phyloP scores from a whole-genome alignment of 768 basidiomycete genomes.

The Tylopilus plumbeoviolaceoides region DNA sequence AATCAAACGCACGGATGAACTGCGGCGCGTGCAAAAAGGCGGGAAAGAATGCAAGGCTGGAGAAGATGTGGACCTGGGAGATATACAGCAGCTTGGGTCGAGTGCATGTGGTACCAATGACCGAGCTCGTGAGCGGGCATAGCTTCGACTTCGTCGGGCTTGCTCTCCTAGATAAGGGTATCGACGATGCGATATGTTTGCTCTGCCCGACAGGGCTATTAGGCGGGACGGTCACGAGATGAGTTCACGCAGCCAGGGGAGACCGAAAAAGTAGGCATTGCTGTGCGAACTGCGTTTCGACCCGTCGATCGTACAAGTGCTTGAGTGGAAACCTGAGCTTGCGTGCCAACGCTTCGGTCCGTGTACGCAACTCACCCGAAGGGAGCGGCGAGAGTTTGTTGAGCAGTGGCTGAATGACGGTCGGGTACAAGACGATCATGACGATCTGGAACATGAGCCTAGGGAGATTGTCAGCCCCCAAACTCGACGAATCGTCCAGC shows the following conservation, averaged over 20 bases:
- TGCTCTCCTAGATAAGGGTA: conserved; percentile 88
- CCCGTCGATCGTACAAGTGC: conserved; percentile 89
- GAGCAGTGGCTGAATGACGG: conserved; percentile 91
- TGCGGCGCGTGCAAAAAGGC: conserved; percentile 82
- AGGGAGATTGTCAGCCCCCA: conserved; percentile 26
- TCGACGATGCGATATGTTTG: conserved; percentile 96
- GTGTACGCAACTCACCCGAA: conserved; percentile 66
- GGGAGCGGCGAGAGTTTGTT: conserved; percentile 91
- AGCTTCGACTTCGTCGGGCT: conserved; percentile 91
- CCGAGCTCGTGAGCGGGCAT: conserved; percentile 97
- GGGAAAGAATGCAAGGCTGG: conserved; percentile 84
- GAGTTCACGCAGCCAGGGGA: no score
- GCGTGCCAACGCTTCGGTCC: conserved; percentile 73
- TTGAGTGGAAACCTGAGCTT: conserved; percentile 92
- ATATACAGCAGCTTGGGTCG: conserved; percentile 83
- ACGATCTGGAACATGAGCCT: conserved; percentile 80
- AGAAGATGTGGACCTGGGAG: conserved; percentile 84
- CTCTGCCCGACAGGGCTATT: conserved; percentile 42
- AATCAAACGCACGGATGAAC: conserved; percentile 77
- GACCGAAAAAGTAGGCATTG: conserved; percentile 97
- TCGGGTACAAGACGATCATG: conserved; percentile 81
- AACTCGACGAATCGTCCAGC: no score
- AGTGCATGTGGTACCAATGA: conserved; percentile 93
- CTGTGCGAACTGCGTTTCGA: conserved; percentile 93
- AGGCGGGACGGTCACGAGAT: no score